These are phyloP conservation scores for Alopecurus myosuroides DNA, from an alignment of 176 grass and related monocot species.

Conservation along the genomic window DNA sequence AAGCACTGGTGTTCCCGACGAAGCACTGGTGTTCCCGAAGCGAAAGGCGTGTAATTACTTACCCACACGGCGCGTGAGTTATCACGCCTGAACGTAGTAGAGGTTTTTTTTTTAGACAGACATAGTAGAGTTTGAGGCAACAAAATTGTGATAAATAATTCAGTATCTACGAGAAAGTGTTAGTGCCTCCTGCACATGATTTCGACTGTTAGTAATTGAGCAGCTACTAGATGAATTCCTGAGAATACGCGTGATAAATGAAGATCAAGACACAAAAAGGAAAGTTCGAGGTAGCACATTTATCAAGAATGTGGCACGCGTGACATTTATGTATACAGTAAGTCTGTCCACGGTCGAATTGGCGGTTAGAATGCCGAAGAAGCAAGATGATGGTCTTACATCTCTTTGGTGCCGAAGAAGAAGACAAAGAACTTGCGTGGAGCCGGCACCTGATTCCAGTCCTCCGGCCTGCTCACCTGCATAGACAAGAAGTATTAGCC, in stretches of 20 bases:
- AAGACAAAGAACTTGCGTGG: constrained; percentile 80
- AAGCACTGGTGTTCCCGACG: too few species aligned
- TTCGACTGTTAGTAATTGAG: neutral
- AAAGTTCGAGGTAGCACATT: neutral
- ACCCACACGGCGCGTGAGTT: neutral
- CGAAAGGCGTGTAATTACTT: neutral
- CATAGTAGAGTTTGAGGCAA: constrained; percentile 5
- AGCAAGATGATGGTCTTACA: constrained; percentile 37
- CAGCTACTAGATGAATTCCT: neutral
- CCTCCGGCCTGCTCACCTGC: constrained; percentile 91
- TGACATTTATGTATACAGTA: neutral
- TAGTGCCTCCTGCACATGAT: neutral
- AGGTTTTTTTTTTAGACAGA: too few species aligned
- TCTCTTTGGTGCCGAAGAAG: constrained; percentile 90
- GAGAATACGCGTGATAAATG: neutral
- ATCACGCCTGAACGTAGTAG: neutral
- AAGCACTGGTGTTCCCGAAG: neutral
- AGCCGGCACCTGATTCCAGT: constrained; percentile 37
- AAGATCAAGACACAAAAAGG: neutral
- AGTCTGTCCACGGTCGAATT: neutral
- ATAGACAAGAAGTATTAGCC: constrained; percentile 3
- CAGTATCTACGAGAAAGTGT: neutral
- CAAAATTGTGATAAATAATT: neutral
- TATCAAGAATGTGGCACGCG: neutral
- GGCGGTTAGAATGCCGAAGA: neutral